Conservation (phyloP, 192 early-diverging fungal genomes). For the Entomortierella parvispora region DNA sequence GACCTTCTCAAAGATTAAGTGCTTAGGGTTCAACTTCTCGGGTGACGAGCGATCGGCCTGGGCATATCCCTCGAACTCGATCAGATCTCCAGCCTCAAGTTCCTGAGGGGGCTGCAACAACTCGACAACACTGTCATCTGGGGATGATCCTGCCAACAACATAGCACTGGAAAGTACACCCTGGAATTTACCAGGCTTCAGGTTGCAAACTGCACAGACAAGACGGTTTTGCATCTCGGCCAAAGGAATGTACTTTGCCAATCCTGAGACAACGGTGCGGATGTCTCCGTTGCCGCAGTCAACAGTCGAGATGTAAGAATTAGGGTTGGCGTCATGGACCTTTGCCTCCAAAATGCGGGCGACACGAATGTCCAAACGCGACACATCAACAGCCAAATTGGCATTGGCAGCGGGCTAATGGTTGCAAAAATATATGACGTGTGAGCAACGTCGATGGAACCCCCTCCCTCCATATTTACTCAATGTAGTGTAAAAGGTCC, state of each 20-base stretch:
- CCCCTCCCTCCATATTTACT: neutral
- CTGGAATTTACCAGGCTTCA: conserved; percentile 69
- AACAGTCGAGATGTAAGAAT: conserved; percentile 66
- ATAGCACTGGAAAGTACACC: conserved; percentile 71
- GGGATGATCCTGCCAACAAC: conserved; percentile 66
- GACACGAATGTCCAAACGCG: conserved; percentile 66
- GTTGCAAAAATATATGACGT: neutral
- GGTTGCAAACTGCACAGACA: conserved; percentile 67
- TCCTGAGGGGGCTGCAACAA: conserved; percentile 63
- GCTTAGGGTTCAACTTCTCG: conserved; percentile 69
- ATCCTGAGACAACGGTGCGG: conserved; percentile 70
- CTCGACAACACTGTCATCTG: conserved; percentile 66
- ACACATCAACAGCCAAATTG: conserved; percentile 40
- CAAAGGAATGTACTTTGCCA: conserved; percentile 64
- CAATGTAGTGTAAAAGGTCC: neutral
- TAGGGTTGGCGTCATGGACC: conserved; percentile 62
- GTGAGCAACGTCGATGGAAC: neutral
- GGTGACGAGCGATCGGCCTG: conserved; percentile 47
- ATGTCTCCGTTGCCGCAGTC: conserved; percentile 67
- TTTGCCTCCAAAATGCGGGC: conserved; percentile 66
- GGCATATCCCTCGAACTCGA: conserved; percentile 64
- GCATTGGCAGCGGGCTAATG: conserved; percentile 25
- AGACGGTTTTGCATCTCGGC: conserved; percentile 65
- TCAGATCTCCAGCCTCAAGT: conserved; percentile 61
- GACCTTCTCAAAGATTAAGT: conserved; percentile 71